Conservation (phyloP, 441 rosid genomes). For the Arabidopsis hybrid region DNA sequence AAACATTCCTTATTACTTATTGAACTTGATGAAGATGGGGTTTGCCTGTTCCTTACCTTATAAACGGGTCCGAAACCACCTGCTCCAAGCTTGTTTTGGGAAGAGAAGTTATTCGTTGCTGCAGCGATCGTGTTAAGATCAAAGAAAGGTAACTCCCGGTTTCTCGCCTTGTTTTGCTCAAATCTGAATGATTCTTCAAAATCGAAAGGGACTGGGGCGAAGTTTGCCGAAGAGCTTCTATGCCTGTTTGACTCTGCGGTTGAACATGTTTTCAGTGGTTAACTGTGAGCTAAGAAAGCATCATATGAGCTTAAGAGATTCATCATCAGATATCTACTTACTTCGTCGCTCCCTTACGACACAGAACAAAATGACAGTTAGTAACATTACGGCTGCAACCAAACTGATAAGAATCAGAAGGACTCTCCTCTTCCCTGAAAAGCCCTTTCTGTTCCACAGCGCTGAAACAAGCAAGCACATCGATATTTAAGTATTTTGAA, state of each 20-base stretch:
- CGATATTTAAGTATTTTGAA: neutral
- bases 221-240: slow-evolving; percentile 4
- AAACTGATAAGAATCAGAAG: slow-evolving; percentile 22
- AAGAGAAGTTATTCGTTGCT: slow-evolving; percentile 51
- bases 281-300: slow-evolving; percentile 22
- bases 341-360: slow-evolving; percentile 42
- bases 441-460: slow-evolving; percentile 36
- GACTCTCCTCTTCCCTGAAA: slow-evolving; percentile 41
- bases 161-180: slow-evolving; percentile 38
- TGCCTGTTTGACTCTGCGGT: slow-evolving; percentile 27
- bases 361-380: slow-evolving; percentile 29
- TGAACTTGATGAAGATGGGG: neutral
- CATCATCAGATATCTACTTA: slow-evolving; percentile 22
- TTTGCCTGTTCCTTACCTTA: slow-evolving; percentile 46
- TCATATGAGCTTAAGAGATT: neutral
- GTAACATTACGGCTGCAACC: slow-evolving; percentile 16
- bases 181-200: slow-evolving; percentile 37
- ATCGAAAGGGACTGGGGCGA: slow-evolving; percentile 29
- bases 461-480: slow-evolving; percentile 36
- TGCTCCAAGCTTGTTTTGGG: slow-evolving; percentile 53
- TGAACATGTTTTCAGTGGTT: slow-evolving; percentile 7
- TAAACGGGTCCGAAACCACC: slow-evolving; percentile 65
- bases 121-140: slow-evolving; percentile 43
- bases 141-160: slow-evolving; percentile 50
- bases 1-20: neutral